phyloP scores from a whole-genome alignment of 2,329 filamentous ascomycete species.

The Paraphaeosphaeria sporulosa region DNA sequence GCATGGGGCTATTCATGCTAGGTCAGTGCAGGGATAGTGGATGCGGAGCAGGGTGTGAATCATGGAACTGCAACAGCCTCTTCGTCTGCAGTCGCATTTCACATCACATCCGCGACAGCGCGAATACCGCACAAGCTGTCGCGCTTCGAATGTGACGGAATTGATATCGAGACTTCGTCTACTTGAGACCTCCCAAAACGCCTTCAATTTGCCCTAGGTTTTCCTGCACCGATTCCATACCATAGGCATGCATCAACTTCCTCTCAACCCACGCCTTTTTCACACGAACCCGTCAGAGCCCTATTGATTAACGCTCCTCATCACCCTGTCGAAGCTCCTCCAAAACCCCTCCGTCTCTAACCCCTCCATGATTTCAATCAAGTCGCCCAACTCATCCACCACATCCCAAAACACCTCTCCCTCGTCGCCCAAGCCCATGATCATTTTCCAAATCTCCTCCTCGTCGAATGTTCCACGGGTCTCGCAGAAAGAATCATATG shows the following conservation, averaged over 20 bases:
- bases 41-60: not conserved
- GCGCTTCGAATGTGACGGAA: too few relatives aligned
- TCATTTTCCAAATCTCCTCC: conserved; percentile 6
- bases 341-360: not conserved
- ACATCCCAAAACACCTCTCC: conserved; percentile 1
- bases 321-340: not conserved
- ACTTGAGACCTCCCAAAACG: too few relatives aligned
- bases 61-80: not conserved
- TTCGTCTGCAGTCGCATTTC: too few relatives aligned
- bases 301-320: not conserved
- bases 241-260: not conserved
- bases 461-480: conserved; percentile 1
- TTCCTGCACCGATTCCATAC: too few relatives aligned
- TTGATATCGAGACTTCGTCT: too few relatives aligned
- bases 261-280: not conserved
- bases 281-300: not conserved
- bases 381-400: conserved; percentile 3
- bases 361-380: conserved; percentile 5
- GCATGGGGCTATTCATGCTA: not conserved
- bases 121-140: too few relatives aligned
- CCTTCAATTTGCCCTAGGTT: too few relatives aligned
- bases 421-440: not conserved
- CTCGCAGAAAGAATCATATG: not conserved
- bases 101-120: too few relatives aligned
- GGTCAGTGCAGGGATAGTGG: not conserved